Evolutionary conservation across 2,329 filamentous ascomycete genomes (phyloP), one percentile per base, ranked within the genome.

Genomic region (Coniochaeta ligniaria): DNA sequence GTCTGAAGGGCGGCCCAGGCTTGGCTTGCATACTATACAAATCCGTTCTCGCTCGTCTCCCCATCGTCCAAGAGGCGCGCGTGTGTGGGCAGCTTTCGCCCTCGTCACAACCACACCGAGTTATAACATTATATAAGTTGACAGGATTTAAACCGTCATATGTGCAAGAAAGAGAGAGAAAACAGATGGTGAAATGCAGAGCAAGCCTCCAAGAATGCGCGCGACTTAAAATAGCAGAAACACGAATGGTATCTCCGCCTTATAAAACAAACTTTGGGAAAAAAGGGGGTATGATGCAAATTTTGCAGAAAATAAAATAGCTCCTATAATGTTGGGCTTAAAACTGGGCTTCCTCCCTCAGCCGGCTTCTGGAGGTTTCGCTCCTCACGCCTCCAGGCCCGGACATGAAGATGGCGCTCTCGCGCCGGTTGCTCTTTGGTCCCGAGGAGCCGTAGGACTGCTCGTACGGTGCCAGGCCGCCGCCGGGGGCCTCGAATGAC

Each of bases 321-420:
- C 28, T 31, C 28, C 28, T 31, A 31, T 17, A 55, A 33, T 8
- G 12, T 4, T n/a, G n/a, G n/a, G 11, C 26, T 58, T 47, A 65
- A 45, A 62, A 80, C 65, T 76, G 78, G n/a, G 76, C 77, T 69
- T 84, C 81, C 63, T 85, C 82, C 41, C 81, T 76, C 36, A 84
- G 73, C 12, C 81, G 81, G 64, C 80, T 83, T 67, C 78, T 81
- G 0, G 80, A 81, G 43, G 73, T 73, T 65, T 83, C 81, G 22
- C 79, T 76, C 59, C 76, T 80, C 35, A 83, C 75, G 22, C 75
- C 75, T 61, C 80, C 76, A 12, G 35, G 17, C 17, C 56, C 56
- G 33, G 56, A 57, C 69, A 80, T 78, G 62, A 86, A 83, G 71
- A 88, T 83, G 54, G 78, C 76, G 66, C 86, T 88, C 71, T 88